Evolutionary conservation across 371 early-diverging fungal species (phyloP).

Genomic region (Mortierella sp.): DNA sequence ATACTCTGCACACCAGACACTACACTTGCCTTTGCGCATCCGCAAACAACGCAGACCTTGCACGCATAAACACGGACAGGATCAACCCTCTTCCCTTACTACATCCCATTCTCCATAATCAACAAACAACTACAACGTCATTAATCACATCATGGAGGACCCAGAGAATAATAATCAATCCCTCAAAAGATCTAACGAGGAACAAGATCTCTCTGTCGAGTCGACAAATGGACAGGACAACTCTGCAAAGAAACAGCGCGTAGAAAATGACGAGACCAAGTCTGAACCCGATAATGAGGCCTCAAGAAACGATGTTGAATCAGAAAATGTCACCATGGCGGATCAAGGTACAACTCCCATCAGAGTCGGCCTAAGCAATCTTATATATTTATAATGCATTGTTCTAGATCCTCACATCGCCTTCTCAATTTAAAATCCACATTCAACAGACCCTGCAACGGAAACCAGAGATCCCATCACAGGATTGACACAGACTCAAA

Average conservation of each 20-base stretch:
- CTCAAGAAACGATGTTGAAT: neutral
- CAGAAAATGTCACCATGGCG: neutral
- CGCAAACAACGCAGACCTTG: too few relatives aligned
- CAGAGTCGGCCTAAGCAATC: neutral
- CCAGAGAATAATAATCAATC: slow-evolving; percentile 5
- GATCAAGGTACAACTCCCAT: neutral
- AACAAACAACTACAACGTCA: too few relatives aligned
- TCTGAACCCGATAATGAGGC: neutral
- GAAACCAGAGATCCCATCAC: slow-evolving; percentile 37
- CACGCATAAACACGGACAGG: too few relatives aligned
- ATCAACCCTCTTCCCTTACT: too few relatives aligned
- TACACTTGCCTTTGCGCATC: too few relatives aligned
- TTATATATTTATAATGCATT: neutral
- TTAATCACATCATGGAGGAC: slow-evolving; percentile 22
- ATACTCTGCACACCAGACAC: too few relatives aligned
- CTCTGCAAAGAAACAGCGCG: slow-evolving; percentile 31
- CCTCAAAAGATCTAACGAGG: slow-evolving; percentile 19
- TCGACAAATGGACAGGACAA: slow-evolving; percentile 5
- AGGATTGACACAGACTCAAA: slow-evolving; percentile 28
- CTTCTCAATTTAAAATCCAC: neutral
- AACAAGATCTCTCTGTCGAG: slow-evolving; percentile 4
- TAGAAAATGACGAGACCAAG: slow-evolving; percentile 10
- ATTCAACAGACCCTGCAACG: slow-evolving; percentile 10
- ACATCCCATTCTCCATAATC: too few relatives aligned
- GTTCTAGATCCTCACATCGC: neutral